Conservation (phyloP, 352 stramenopile species). For the Globisporangium carolinianum region DNA sequence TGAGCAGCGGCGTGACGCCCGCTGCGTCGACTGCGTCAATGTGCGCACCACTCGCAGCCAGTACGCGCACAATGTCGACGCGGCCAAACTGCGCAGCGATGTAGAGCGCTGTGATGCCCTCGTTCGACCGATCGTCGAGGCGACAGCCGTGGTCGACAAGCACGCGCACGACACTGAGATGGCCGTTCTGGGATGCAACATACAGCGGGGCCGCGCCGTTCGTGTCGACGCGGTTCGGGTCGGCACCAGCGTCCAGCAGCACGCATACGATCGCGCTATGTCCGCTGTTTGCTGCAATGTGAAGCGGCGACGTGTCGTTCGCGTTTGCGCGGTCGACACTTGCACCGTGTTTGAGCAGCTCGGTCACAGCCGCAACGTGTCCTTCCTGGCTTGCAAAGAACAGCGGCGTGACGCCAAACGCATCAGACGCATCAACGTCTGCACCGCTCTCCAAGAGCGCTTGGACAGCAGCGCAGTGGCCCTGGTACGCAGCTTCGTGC, state of each 20-base stretch:
- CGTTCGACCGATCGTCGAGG: neutral
- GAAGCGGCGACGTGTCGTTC: neutral
- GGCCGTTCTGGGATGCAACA: constrained; percentile 3
- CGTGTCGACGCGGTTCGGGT: neutral
- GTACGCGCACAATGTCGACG: neutral
- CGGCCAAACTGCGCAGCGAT: constrained; percentile 6
- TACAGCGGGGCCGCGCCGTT: neutral
- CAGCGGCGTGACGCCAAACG: constrained; percentile 1
- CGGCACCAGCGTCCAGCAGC: constrained; percentile 1
- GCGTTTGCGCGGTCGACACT: neutral
- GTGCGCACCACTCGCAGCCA: constrained; percentile 2
- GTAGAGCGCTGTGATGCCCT: constrained; percentile 1
- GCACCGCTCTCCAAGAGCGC: neutral
- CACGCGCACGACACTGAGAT: neutral
- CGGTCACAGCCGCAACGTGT: neutral
- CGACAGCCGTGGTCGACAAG: neutral
- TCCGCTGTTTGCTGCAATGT: constrained; percentile 4
- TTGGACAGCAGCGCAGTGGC: neutral
- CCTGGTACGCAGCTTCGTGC: neutral
- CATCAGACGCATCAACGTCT: neutral
- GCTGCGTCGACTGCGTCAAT: neutral
- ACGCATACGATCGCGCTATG: neutral
- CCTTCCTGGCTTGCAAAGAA: constrained; percentile 3
- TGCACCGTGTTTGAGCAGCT: constrained; percentile 1
- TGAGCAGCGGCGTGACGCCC: neutral